Evolutionary conservation across 169 alveolate species (phyloP).

Genomic region (Plasmodium ovale): DNA sequence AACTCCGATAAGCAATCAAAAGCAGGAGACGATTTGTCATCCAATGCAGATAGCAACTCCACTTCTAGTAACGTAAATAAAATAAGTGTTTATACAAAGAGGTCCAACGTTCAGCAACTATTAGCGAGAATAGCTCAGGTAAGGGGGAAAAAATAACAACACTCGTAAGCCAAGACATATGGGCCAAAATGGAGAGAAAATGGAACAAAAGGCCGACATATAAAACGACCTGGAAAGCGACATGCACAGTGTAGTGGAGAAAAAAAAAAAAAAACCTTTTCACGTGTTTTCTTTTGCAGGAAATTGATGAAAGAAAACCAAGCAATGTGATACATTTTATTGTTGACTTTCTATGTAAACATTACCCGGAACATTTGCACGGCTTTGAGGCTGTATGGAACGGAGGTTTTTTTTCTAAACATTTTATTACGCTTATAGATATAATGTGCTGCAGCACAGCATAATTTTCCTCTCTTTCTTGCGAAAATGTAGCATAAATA

Average conservation of each 20-base stretch:
- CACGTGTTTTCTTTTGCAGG: constrained; percentile 73
- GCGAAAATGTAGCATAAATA: neutral
- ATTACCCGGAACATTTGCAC: constrained; percentile 86
- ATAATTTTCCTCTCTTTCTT: neutral
- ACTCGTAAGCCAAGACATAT: no score
- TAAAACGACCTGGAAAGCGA: no score
- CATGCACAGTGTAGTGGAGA: no score
- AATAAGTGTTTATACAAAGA: constrained; percentile 25
- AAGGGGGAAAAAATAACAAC: neutral
- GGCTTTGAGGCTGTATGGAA: constrained; percentile 85
- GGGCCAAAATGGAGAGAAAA: no score
- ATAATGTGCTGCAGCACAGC: no score
- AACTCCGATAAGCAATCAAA: constrained; percentile 41
- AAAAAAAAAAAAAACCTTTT: neutral
- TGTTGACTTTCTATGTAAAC: constrained; percentile 85
- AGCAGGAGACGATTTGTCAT: constrained; percentile 48
- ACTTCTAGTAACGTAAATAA: constrained; percentile 38
- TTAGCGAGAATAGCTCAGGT: constrained; percentile 75
- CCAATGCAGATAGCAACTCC: constrained; percentile 20
- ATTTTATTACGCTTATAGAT: neutral
- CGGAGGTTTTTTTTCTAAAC: constrained; percentile 75
- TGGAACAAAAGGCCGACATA: no score
- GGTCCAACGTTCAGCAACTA: constrained; percentile 68
- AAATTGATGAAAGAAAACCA: constrained; percentile 80
- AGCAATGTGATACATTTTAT: constrained; percentile 82